Evolutionary conservation across 371 early-diverging fungal species (phyloP), one percentile per base, ranked within the genome.

Genomic region (Rhizomucor pusillus): DNA sequence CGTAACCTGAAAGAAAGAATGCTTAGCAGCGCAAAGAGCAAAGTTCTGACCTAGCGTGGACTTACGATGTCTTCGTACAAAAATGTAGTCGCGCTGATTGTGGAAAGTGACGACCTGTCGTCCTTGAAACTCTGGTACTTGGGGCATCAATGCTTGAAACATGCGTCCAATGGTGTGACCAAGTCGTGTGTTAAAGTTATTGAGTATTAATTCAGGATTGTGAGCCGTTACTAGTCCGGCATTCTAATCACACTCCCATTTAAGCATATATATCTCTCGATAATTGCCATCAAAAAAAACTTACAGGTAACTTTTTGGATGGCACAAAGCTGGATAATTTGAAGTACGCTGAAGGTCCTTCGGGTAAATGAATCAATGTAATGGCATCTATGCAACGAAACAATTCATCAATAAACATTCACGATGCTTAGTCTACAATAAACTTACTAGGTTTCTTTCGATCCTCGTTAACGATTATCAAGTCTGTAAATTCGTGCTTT

Each of bases 71-170:
- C 99, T 82, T 66, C 99, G 84, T 66, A 99, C 97, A 72, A 98
- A 99, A 55, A 99, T 95, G 65, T 98, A 99, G 72, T 99, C 99
- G 43, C 99, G 92, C 71, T 99, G 98, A 64, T 99, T 99, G 67
- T 98, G 98, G 76, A 99, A 92, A 5, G 99, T 99, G 5, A 87
- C 93, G 10, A 90, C 98, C 65, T 99, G 98, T 47, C 99, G 82
- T 7, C 97, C 97, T 64, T 92, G 80, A 63, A 98, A 95, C 66
- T 96, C 91, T 14, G 98, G 98, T 2, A 93, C 89, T 55, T 94
- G 95, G 11, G 99, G 99, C 67, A 99, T 94, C 50, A 99, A 72
- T 5, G 95, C 73, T 43, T 95, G 93, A 77, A 99, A 92, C 90
- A 95, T 91, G 36, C 99, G 84, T 19, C 98, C 99, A 43, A 99